Evolutionary conservation across 768 basidiomycete genomes (phyloP).

Genomic region (Phylloporus sp.): DNA sequence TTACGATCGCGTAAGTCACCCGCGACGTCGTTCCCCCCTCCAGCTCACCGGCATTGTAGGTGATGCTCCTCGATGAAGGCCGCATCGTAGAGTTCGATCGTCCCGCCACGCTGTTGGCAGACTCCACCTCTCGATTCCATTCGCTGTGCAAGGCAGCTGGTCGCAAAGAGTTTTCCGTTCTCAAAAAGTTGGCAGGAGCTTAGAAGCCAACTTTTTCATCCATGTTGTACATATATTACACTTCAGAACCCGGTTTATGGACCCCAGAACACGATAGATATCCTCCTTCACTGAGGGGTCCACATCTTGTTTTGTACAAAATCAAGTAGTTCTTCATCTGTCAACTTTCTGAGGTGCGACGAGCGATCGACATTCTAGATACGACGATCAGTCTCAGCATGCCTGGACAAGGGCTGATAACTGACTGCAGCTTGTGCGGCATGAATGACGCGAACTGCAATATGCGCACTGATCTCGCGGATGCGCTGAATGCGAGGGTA

Average conservation of each 20-base stretch:
- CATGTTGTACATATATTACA: slow-evolving; percentile 6
- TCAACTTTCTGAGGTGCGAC: slow-evolving; percentile 48
- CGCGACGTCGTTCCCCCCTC: slow-evolving; percentile 2
- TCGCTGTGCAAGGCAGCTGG: slow-evolving; percentile 70
- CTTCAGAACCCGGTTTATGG: neutral
- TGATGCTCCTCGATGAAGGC: slow-evolving; percentile 76
- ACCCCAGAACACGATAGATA: neutral
- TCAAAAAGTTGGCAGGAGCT: slow-evolving; percentile 60
- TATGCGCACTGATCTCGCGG: slow-evolving; percentile 74
- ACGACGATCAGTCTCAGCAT: slow-evolving; percentile 2
- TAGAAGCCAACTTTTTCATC: neutral
- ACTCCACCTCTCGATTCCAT: slow-evolving; percentile 59
- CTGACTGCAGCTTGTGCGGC: slow-evolving; percentile 72
- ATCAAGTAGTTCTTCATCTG: slow-evolving; percentile 48
- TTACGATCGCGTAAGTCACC: slow-evolving; percentile 63
- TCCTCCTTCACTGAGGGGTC: slow-evolving; percentile 42
- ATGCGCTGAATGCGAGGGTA: slow-evolving; percentile 85
- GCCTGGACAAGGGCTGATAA: slow-evolving; percentile 15
- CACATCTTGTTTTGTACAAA: slow-evolving; percentile 69
- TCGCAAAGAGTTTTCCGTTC: slow-evolving; percentile 58
- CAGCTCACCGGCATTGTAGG: slow-evolving; percentile 35
- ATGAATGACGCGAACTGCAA: slow-evolving; percentile 72
- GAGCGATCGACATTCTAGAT: slow-evolving; percentile 51
- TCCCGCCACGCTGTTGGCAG: slow-evolving; percentile 49
- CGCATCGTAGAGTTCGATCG: slow-evolving; percentile 74